Evolutionary conservation across 805 yeast genomes (phyloP), one percentile per base, ranked within the genome.

Genomic region (Tetrapisispora arboricola): DNA sequence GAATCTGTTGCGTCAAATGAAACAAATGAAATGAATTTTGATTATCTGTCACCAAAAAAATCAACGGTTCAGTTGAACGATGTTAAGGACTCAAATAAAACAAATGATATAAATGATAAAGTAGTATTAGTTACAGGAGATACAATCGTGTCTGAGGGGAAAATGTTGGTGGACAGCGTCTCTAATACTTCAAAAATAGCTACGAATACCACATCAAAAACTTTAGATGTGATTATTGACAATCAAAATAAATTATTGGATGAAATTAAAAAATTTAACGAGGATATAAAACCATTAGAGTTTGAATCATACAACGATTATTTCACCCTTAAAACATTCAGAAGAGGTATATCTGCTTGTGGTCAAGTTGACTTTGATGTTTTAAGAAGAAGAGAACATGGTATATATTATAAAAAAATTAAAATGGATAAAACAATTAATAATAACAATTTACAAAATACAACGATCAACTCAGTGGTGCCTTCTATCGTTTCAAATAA

Each of bases 261-360:
- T 7, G 35, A 35, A 11, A 40, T 36, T 13, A 25, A 30, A 15
- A 28, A 29, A 22, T 35, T 40, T 25, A 24, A 21, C 12, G 16
- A 13, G 29, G 41, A 8, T 13, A 41, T 60, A 3, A 36, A 42
- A 18, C 61, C 61, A 3, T 28, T 51, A 17, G 66, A 61, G 36
- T 61, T 60, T 45, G 66, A 61, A 45, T 53, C 64, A 4, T 61
- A 61, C 38, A 44, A 46, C 26, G 61, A 60, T 19, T 60, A 47
- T 42, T 59, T 48, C 42, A 19, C 50, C 1, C 45, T 61, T 8
- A 43, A 53, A 27, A 50, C 50, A 1, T 61, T 61, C 40, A 48
- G 50, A 42, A 54, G 47, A 39, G 64, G 64, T 6, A 49, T 48
- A 15, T 57, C 64, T 11, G 56, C 51, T 9, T 54, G 64, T 43